Percentiles rank a stretch among this genome's conserved stretches.
Conservation (phyloP, 176 grass and related monocot species). For the Juncus inflexus region DNA sequence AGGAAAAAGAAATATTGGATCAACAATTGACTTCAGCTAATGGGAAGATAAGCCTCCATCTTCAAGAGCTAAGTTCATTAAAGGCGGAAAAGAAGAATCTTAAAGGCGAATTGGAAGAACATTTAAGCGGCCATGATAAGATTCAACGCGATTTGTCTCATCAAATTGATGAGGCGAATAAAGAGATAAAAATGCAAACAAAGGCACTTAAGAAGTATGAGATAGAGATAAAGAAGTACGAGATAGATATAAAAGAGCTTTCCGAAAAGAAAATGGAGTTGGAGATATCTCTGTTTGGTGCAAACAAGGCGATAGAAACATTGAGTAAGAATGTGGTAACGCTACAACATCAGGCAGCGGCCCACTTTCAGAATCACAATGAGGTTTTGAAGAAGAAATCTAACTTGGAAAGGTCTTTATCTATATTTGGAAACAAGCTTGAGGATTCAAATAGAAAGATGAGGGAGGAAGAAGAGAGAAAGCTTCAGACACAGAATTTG, state of each 20-base stretch:
- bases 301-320: constrained; percentile 8
- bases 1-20: constrained; percentile 4
- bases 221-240: constrained; percentile 15
- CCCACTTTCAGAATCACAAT: constrained; percentile 5
- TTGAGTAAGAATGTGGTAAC: constrained; percentile 6
- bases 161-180: constrained; percentile 13
- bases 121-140: constrained; percentile 11
- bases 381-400: constrained; percentile 16
- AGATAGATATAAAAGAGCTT: constrained; percentile 13
- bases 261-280: constrained; percentile 12
- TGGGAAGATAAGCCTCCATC: constrained; percentile 4
- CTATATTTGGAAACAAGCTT: constrained; percentile 2
- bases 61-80: constrained; percentile 22
- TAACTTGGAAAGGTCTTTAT: neutral
- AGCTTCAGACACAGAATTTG: neutral
- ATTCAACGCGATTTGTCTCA: constrained; percentile 9
- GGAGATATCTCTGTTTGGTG: constrained; percentile 8
- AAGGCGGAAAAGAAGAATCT: constrained; percentile 9
- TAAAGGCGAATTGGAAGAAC: constrained; percentile 8
- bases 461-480: constrained; percentile 3
- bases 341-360: neutral
- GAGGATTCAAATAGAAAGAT: constrained; percentile 1
- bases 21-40: neutral
- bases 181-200: constrained; percentile 2
- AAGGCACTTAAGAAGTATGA: constrained; percentile 5